Base-by-base conservation (phyloP, 768 basidiomycete species). In the Coprinopsis sp. region DNA sequence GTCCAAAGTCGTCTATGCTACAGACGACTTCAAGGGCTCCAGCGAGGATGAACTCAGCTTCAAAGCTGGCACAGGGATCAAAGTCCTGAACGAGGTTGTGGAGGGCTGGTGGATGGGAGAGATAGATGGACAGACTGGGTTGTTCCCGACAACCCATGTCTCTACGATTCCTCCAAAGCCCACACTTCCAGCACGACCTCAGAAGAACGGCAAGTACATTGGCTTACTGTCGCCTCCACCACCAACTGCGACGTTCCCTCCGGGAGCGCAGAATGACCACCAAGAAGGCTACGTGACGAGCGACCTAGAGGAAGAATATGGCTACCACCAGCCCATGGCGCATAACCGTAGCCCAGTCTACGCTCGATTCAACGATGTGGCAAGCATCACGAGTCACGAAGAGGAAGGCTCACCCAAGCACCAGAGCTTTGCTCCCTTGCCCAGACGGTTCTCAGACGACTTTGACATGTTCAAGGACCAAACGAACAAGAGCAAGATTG, bases 61-160 rank as follows among this genome's bases (percentile, higher is more conserved):
- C 67, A 74, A 68, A 47, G 68, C 73, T 4, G 92, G 91, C 1
- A 83, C 85, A 31, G 79, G 89, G 54, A 85, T 96, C 47, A 63
- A 73, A 12, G 82, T 93, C 23, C 55, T 89, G 23, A 82, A 81
- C 27, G 90, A 94, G 60, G 87, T 92, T 1, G 69, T 91, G 27
- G 87, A 89, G 51, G 91, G 81, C 50, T 94, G 92, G 92, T 94
- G 90, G 87, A 78, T 91, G 70, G 92, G 91, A 6, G 81, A 87
- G 59, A 60, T 80, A 27, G 66, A 76, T 46, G 89, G 87, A 2
- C 72, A 71, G 51, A 80, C 75, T 42, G 92, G 92, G 12, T 61
- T 95, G 33, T 94, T 96, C 73, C 92, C 92, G 0, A 75, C 79
- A 1, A 75, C 81, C 5, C 87, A 91, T 63, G 83, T 81, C 7